Base-by-base conservation (phyloP, 176 grass and related monocot genomes). In the Saccharum officinarum region DNA sequence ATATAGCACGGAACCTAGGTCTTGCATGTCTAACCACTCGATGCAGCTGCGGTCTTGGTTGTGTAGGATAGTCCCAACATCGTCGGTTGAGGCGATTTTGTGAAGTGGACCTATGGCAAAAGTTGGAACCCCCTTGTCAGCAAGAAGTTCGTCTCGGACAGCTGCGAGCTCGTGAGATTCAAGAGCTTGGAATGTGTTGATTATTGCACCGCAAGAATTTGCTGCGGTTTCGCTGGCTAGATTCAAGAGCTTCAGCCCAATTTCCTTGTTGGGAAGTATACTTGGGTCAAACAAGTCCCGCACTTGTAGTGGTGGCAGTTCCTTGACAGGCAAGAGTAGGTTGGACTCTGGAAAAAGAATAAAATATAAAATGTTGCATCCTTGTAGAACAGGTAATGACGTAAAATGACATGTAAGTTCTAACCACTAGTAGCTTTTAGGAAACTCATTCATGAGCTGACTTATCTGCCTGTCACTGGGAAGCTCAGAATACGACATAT, bases 71-170 rank as follows among this genome's bases (percentile, higher is more conserved):
- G 30, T 71, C 26, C 8, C 14, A 4, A 0, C 7, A 14, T 0
- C 12, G 15, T 12, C 17, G 28, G 4, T 15, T 6, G 54, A 63
- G 28, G 54, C 8, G 7, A 88, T 50, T 33, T 83, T 88, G 15
- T 83, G 86, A n/a, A 88, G 80, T 7, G 80, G 86, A 37, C 73
- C 86, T 7, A 83, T 20, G 50, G 80, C 37, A 4, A 88, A 85
- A 0, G 42, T 28, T 30, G 46, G 2, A 31, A 85, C 11, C 1
- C 40, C 7, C 18, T 15, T 3, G 22, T n/a, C 16, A 4, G 11
- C 34, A 4, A 88, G 67, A 4, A 88, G 74, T 36, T 88, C 44
- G 0, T 31, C n/a, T 0, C 41, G 37, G 5, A 88, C 16, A 4
- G 36, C 63, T 26, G 55, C 4, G 8, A 88, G 23, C 59, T 88